A percentile compares a stretch with the other conserved stretches of the same genome.
Evolutionary conservation across 2,329 filamentous ascomycete species (phyloP).

Genomic region (Alternaria viburni): DNA sequence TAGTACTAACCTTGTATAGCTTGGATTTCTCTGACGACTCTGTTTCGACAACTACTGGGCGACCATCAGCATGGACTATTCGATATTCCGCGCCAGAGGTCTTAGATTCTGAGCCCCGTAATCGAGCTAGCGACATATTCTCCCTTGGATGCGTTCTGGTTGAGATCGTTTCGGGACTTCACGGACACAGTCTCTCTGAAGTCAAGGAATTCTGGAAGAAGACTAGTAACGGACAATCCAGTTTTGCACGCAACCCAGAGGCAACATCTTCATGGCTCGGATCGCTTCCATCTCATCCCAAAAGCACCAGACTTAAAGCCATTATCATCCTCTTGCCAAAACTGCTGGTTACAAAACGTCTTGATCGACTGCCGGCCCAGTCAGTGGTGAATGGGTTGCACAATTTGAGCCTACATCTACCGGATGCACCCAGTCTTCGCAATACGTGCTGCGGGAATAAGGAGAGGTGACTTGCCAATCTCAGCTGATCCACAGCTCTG

Average conservation of each 20-base stretch:
- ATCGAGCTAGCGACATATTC: not conserved
- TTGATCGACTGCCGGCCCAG: not conserved
- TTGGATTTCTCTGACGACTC: not conserved
- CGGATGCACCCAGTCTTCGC: too few species aligned
- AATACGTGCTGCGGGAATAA: too few species aligned
- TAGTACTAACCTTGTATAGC: too few species aligned
- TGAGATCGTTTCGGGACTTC: not conserved
- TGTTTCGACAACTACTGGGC: not conserved
- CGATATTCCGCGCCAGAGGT: not conserved
- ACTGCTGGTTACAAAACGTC: not conserved
- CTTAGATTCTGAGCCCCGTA: not conserved
- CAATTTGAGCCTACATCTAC: not conserved
- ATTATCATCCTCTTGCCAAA: not conserved
- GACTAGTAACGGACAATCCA: not conserved
- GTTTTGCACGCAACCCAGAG: not conserved
- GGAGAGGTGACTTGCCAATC: too few species aligned
- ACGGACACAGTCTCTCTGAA: not conserved
- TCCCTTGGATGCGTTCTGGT: not conserved
- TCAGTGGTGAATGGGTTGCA: accelerated
- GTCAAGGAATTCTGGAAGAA: not conserved
- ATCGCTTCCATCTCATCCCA: too few species aligned
- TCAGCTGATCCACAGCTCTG: too few species aligned
- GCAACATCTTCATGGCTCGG: not conserved
- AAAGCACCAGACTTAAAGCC: not conserved
- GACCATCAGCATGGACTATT: not conserved